phyloP scores from a whole-genome alignment of 768 basidiomycete species.

The Strobilomyces confusus region DNA sequence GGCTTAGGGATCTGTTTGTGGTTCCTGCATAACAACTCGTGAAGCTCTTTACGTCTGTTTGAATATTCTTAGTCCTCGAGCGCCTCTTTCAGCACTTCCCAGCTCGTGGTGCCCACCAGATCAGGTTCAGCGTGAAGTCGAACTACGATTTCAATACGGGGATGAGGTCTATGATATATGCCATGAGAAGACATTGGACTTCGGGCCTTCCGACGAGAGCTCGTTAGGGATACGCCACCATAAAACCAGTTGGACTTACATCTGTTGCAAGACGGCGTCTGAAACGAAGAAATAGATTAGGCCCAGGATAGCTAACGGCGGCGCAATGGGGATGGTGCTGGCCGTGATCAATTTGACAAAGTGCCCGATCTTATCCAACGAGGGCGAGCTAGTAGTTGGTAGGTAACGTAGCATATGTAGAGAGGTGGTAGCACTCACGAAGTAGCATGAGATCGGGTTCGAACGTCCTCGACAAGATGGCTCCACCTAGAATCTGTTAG shows the following conservation, averaged over 20 bases:
- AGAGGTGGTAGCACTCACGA: not conserved
- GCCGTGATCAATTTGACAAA: slow-evolving; percentile 2
- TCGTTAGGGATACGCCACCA: not conserved
- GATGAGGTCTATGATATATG: too few relatives aligned
- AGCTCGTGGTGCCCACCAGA: slow-evolving; percentile 1
- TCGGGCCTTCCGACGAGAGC: slow-evolving; percentile 2
- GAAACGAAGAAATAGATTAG: slow-evolving; percentile 1
- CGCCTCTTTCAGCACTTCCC: too few relatives aligned
- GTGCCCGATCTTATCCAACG: not conserved
- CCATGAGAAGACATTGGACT: slow-evolving; percentile 1
- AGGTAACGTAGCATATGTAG: not conserved
- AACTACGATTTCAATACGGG: too few relatives aligned
- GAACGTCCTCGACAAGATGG: slow-evolving; percentile 2
- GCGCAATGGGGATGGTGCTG: slow-evolving; percentile 1
- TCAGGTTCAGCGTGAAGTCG: slow-evolving; percentile 7
- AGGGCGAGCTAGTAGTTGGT: not conserved
- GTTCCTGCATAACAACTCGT: not conserved
- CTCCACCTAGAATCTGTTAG: slow-evolving; percentile 1
- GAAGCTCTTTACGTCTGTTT: not conserved
- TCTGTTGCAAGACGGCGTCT: not conserved
- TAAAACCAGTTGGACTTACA: not conserved
- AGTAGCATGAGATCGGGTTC: not conserved
- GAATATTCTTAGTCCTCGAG: slow-evolving; percentile 3
- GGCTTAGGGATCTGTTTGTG: not conserved
- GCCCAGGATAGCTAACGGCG: slow-evolving; percentile 4